These are phyloP conservation scores for Scopulariopsis brevicaulis DNA, from an alignment of 2,329 filamentous ascomycete species.

Conservation along the genomic window DNA sequence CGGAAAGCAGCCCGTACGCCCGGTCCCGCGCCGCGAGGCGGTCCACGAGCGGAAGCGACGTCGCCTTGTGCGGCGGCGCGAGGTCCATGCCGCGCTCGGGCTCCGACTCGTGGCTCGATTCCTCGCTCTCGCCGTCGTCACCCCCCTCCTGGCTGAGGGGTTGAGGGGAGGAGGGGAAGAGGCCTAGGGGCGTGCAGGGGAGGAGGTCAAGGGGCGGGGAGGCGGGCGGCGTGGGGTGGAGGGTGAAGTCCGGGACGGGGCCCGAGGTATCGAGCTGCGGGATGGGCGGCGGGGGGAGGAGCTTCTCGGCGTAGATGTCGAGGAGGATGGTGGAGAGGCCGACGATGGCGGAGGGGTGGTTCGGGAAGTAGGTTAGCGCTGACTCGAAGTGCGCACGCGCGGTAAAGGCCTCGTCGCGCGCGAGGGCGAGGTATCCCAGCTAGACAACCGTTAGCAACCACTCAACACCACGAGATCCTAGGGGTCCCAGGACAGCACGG, in stretches of 20 bases:
- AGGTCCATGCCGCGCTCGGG: conserved; percentile 20
- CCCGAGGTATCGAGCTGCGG: conserved; percentile 22
- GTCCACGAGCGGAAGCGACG: conserved; percentile 61
- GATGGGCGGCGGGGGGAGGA: conserved; percentile 47
- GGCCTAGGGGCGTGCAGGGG: conserved; percentile 34
- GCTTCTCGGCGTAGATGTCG: conserved; percentile 65
- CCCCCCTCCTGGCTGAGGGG: conserved; percentile 6
- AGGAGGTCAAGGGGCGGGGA: conserved; percentile 14
- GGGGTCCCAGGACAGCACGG: too few species aligned
- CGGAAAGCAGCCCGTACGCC: conserved; percentile 72
- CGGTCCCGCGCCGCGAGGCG: conserved; percentile 83
- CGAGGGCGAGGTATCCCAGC: conserved; percentile 56
- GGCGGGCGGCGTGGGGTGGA: conserved; percentile 5
- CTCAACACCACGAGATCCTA: background rate
- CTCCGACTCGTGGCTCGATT: background rate
- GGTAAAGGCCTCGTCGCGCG: conserved; percentile 50
- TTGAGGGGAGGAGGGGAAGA: conserved; percentile 11
- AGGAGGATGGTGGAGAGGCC: conserved; percentile 76
- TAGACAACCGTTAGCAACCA: conserved; percentile 24
- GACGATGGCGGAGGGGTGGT: conserved; percentile 72
- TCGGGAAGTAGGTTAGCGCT: conserved; percentile 65
- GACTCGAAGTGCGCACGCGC: conserved; percentile 73
- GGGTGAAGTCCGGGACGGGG: conserved; percentile 4
- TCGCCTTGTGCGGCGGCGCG: conserved; percentile 40
- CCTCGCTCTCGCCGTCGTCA: conserved; percentile 10